These are phyloP conservation scores for Elsinoe ampelina DNA, from an alignment of 2,329 filamentous ascomycete species.

Conservation along the genomic window DNA sequence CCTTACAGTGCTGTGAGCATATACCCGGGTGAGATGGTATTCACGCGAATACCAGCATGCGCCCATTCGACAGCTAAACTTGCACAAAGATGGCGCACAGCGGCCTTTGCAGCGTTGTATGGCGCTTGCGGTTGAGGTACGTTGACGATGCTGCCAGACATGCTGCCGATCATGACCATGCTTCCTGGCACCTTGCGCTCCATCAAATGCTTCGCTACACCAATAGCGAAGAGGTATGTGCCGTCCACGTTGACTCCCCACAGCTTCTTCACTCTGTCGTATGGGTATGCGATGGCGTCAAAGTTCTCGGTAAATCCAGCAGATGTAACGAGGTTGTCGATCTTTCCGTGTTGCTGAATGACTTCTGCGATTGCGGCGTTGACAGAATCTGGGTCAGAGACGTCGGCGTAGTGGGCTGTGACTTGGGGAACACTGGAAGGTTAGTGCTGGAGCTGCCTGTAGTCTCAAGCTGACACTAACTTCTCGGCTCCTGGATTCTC, in stretches of 20 bases:
- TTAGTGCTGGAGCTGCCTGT: background rate
- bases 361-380: conserved; percentile 63
- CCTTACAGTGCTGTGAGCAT: conserved; percentile 89
- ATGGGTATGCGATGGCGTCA: conserved; percentile 80
- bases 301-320: conserved; percentile 96
- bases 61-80: conserved; percentile 94
- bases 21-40: conserved; percentile 90
- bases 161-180: conserved; percentile 92
- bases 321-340: conserved; percentile 90
- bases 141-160: conserved; percentile 90
- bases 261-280: conserved; percentile 84
- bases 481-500: conserved; percentile 68
- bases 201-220: conserved; percentile 82
- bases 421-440: conserved; percentile 60
- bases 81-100: conserved; percentile 76
- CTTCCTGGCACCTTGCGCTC: conserved; percentile 67
- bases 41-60: conserved; percentile 75
- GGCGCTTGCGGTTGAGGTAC: conserved; percentile 88
- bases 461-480: conserved; percentile 35
- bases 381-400: conserved; percentile 71
- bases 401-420: conserved; percentile 84
- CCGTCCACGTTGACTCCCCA: conserved; percentile 93
- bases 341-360: conserved; percentile 60
- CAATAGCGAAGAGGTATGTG: conserved; percentile 79
- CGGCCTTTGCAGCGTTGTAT: conserved; percentile 90